Conservation (phyloP, 202 grass and related monocot species). For the Miscanthus sacchariflorus region DNA sequence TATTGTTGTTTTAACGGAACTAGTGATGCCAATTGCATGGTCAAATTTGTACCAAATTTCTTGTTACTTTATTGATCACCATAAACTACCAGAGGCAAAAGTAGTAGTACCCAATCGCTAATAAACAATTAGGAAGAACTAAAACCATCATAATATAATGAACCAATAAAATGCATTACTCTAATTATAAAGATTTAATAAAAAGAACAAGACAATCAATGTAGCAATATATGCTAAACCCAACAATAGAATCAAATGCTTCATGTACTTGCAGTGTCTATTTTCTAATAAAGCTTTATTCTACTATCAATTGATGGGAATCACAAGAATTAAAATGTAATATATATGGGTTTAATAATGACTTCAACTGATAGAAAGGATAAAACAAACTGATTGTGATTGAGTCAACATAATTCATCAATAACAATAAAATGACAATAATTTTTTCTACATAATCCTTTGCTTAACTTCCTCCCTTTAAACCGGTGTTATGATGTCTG, state of each 20-base stretch:
- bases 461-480: not conserved
- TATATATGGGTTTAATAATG: not conserved
- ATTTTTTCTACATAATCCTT: not conserved
- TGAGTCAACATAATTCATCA: not conserved
- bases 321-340: not conserved
- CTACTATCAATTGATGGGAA: too few relatives aligned
- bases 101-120: not conserved
- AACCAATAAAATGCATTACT: not conserved
- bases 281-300: too few relatives aligned
- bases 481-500: not conserved
- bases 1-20: too few relatives aligned
- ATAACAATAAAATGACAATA: not conserved
- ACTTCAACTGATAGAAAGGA: not conserved
- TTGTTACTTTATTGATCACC: not conserved
- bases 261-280: too few relatives aligned
- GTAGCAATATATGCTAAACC: not conserved
- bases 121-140: not conserved
- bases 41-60: too few relatives aligned
- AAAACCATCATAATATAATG: not conserved
- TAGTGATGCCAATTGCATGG: not conserved
- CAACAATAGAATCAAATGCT: not conserved
- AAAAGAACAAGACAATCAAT: not conserved
- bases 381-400: not conserved
- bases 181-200: not conserved
- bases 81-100: not conserved